Evolutionary conservation across 1,284 basidiomycete genomes (phyloP), one percentile per base, ranked within the genome.

Genomic region (Calocybe gambosa): DNA sequence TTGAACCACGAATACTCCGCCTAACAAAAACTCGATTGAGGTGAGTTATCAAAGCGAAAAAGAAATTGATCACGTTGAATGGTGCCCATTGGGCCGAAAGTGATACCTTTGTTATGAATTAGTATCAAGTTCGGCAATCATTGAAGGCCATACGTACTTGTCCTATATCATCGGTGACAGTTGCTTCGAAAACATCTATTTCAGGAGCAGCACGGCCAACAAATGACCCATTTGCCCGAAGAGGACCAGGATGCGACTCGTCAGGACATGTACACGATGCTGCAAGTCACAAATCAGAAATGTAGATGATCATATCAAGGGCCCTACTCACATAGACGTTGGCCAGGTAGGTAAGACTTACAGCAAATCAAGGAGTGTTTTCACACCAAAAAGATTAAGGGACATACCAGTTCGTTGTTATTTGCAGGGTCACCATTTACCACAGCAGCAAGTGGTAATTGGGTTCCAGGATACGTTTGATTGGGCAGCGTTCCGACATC

Each of bases 401-500:
- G 7, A 26, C 54, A 59, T 49, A 76, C 73, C 57, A 77, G 54
- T 39, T 65, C 66, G 34, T 58, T 58, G n/a, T 58, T 59, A 36
- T 70, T 55, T 0, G 28, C n/a, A 0, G 67, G 66, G 55, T 77
- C 74, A 3, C 77, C 76, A 13, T 69, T 65, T 36, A 58, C 29
- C 0, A 64, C 53, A 3, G 77, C 77, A 25, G 71, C 69, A 7
- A 73, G 51, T 4, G 82, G 80, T 0, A 67, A 69, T 1, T 60
- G 57, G 7, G 70, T 71, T 1, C 80, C 82, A 0, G 76, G 67
- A 47, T 73, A 70, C 0, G 85, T 89, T 63, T 89, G 86, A 60
- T 91, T 91, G 0, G 82, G 75, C 41, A 90, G 68, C 0, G 91
- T 93, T 2, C 92, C 93, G 35, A 90, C 77, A 58, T 92, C 89